These are phyloP conservation scores for Ogataea siamensis DNA, from an alignment of 805 yeast genomes.

Conservation along the genomic window DNA sequence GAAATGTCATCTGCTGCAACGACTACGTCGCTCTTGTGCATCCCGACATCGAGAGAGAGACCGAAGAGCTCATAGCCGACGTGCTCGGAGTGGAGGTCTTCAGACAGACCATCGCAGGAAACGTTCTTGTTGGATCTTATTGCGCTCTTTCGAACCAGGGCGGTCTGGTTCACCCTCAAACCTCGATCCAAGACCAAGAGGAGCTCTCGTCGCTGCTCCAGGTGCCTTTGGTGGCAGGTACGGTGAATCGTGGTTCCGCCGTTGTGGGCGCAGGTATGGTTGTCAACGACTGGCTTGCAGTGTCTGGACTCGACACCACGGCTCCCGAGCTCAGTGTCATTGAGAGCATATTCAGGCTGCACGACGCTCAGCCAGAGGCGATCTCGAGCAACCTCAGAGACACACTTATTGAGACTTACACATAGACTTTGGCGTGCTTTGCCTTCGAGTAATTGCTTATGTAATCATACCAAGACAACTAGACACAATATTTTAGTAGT, in stretches of 20 bases:
- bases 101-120: slow-evolving; percentile 98
- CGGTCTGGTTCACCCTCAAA: slow-evolving; percentile 97
- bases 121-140: slow-evolving; percentile 95
- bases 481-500: background rate
- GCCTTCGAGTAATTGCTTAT: slow-evolving; percentile 4
- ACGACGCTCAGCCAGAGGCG: slow-evolving; percentile 86
- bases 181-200: slow-evolving; percentile 96
- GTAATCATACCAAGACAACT: slow-evolving; percentile 4
- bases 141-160: slow-evolving; percentile 96
- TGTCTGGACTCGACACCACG: slow-evolving; percentile 94
- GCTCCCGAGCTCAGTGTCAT: slow-evolving; percentile 97
- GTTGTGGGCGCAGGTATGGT: slow-evolving; percentile 99
- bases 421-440: slow-evolving; percentile 40
- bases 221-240: slow-evolving; percentile 98
- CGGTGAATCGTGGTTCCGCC: slow-evolving; percentile 95
- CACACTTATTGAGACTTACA: slow-evolving; percentile 88
- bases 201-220: slow-evolving; percentile 93
- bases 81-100: slow-evolving; percentile 98
- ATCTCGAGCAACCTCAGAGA: slow-evolving; percentile 85
- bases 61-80: slow-evolving; percentile 97
- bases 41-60: slow-evolving; percentile 98
- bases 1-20: slow-evolving; percentile 97
- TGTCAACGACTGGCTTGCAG: slow-evolving; percentile 97
- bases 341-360: slow-evolving; percentile 92
- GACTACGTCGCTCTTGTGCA: slow-evolving; percentile 98